phyloP scores from a whole-genome alignment of 352 stramenopile species.

The Thalassiosira gravida region DNA sequence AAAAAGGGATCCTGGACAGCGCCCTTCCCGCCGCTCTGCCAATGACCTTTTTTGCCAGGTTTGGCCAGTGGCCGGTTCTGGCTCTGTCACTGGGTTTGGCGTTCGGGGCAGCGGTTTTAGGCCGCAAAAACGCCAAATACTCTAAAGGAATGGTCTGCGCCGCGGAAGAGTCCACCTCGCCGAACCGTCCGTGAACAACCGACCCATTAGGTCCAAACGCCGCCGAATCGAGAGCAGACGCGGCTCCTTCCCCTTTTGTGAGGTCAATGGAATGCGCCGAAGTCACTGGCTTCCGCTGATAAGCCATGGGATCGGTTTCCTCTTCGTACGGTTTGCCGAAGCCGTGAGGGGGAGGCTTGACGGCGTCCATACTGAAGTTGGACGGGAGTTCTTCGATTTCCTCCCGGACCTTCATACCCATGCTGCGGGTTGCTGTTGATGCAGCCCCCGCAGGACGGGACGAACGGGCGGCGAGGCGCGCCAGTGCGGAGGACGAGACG shows the following conservation, averaged over 20 bases:
- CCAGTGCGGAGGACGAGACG: constrained; percentile 29
- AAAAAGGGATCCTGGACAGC: too few species aligned
- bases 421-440: constrained; percentile 11
- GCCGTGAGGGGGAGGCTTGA: constrained; percentile 35
- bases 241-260: constrained; percentile 5
- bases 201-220: constrained; percentile 61
- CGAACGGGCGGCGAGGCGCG: constrained; percentile 24
- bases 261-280: constrained; percentile 76
- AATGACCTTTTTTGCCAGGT: too few species aligned
- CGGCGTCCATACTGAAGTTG: constrained; percentile 48
- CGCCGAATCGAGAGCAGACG: constrained; percentile 69
- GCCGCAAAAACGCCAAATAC: constrained; percentile 76
- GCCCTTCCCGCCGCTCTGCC: too few species aligned
- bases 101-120: too few species aligned
- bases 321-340: constrained; percentile 19
- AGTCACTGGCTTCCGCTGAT: constrained; percentile 61
- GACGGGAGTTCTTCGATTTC: constrained; percentile 33
- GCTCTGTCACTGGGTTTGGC: too few species aligned
- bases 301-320: constrained; percentile 49
- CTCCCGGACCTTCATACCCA: constrained; percentile 38
- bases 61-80: too few species aligned
- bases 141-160: constrained; percentile 68
- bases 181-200: constrained; percentile 73
- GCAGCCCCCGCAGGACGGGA: constrained; percentile 9
- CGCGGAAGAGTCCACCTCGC: constrained; percentile 47